Percentiles rank a stretch among this genome's conserved stretches.
Conservation (phyloP, 768 basidiomycete species). For the Phanerodontia chrysosporium region DNA sequence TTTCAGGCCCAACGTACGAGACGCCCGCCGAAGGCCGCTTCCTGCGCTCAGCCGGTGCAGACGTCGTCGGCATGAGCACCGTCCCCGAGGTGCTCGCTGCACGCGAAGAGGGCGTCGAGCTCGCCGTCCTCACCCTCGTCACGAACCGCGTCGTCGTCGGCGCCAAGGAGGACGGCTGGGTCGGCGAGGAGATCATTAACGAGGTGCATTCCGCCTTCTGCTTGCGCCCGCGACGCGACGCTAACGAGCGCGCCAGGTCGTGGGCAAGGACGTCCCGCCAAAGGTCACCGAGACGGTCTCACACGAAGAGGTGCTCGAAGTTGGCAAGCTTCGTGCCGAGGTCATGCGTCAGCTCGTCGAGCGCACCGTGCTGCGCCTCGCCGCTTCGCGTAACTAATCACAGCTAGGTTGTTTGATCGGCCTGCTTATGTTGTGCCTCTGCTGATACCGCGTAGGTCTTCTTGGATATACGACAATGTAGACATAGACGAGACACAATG, state of each 20-base stretch:
- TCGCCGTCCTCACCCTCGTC: conserved; percentile 78
- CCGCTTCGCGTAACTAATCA: no score
- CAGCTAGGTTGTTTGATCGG: no score
- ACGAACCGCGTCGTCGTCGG: conserved; percentile 81
- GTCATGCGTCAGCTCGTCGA: conserved; percentile 70
- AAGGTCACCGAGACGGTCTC: conserved; percentile 50
- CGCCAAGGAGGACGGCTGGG: conserved; percentile 60
- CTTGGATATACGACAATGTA: no score
- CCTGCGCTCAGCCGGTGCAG: conserved; percentile 69
- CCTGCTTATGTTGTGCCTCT: no score
- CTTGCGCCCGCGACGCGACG: background rate
- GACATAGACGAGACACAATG: no score
- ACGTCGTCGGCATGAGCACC: conserved; percentile 94
- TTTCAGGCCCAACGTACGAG: conserved; percentile 87
- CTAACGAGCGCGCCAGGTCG: conserved; percentile 40
- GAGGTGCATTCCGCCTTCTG: conserved; percentile 44
- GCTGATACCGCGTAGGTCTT: no score
- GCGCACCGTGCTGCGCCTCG: conserved; percentile 38
- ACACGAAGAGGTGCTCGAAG: conserved; percentile 73
- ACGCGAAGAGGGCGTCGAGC: conserved; percentile 67
- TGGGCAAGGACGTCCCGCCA: conserved; percentile 46
- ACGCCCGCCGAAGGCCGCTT: conserved; percentile 83
- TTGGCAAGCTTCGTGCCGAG: conserved; percentile 64
- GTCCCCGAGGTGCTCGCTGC: conserved; percentile 86
- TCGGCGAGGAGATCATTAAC: conserved; percentile 65